These are phyloP conservation scores for Stachybotrys chlorohalonatus DNA, from an alignment of 2,329 filamentous ascomycete species.

Conservation along the genomic window DNA sequence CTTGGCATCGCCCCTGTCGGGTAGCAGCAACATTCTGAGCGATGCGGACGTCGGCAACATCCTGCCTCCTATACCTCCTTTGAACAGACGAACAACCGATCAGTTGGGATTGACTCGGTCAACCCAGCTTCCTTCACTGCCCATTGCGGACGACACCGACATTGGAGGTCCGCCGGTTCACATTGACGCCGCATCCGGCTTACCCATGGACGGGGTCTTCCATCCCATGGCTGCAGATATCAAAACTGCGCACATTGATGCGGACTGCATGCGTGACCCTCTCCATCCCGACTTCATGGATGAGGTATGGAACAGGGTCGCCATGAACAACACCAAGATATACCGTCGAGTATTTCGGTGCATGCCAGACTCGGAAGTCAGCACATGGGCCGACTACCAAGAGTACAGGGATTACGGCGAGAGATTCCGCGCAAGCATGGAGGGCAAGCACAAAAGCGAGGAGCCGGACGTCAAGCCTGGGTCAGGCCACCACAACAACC, in stretches of 20 bases:
- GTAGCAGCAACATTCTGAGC: constrained; percentile 18
- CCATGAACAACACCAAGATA: constrained; percentile 90
- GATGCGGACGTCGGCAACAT: constrained; percentile 31
- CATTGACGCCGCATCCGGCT: constrained; percentile 40
- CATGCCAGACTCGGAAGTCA: constrained; percentile 92
- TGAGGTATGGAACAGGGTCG: constrained; percentile 78
- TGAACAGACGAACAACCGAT: constrained; percentile 53
- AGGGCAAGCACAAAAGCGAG: constrained; percentile 40
- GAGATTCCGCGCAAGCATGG: constrained; percentile 63
- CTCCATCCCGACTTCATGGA: constrained; percentile 74
- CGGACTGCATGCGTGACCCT: constrained; percentile 93
- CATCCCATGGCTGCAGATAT: constrained; percentile 59
- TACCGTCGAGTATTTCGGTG: constrained; percentile 92
- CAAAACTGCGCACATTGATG: constrained; percentile 62
- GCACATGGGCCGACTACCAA: constrained; percentile 87
- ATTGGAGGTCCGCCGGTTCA: constrained; percentile 65
- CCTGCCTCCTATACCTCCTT: constrained; percentile 49
- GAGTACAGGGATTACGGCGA: constrained; percentile 71
- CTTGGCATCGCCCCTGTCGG: constrained; percentile 12
- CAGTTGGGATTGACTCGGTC: constrained; percentile 59
- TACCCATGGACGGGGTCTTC: constrained; percentile 31
- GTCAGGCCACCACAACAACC: constrained; percentile 18
- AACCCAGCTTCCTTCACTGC: constrained; percentile 62
- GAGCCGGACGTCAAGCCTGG: constrained; percentile 38
- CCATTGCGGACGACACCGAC: constrained; percentile 67